Conservation (phyloP, 768 basidiomycete genomes). For the Podaxis mareebaensis region DNA sequence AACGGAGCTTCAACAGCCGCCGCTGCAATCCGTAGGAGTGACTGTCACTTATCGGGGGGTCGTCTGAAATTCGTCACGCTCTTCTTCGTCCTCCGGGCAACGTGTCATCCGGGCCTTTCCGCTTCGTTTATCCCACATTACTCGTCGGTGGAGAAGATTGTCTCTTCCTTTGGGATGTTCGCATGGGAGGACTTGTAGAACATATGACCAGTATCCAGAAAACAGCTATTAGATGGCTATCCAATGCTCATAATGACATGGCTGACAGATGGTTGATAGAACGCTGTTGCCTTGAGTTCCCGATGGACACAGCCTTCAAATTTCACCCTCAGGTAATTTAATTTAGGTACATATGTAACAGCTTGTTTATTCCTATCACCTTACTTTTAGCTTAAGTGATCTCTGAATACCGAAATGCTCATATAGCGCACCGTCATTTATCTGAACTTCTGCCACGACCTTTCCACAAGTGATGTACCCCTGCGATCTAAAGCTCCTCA, state of each 20-base stretch:
- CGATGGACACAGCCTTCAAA: no score
- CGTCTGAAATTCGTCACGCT: slow-evolving; percentile 18
- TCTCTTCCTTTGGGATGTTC: slow-evolving; percentile 67
- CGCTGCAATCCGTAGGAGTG: no score
- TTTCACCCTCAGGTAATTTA: no score
- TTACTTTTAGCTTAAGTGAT: not conserved
- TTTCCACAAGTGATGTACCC: not conserved
- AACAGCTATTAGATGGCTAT: no score
- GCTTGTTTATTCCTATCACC: not conserved
- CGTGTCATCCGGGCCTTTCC: slow-evolving; percentile 13
- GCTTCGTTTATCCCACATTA: slow-evolving; percentile 59
- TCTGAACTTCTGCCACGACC: not conserved
- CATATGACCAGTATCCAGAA: slow-evolving; percentile 43
- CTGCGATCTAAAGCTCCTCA: not conserved
- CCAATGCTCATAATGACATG: no score
- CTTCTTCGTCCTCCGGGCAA: slow-evolving; percentile 12
- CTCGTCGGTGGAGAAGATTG: slow-evolving; percentile 43
- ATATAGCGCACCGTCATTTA: not conserved
- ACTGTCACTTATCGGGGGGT: not conserved
- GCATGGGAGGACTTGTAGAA: slow-evolving; percentile 47
- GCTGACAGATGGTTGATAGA: no score
- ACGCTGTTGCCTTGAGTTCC: no score
- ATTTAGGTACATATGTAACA: no score
- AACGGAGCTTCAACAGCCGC: no score
- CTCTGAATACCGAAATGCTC: not conserved